Conservation (phyloP, 2,329 filamentous ascomycete species). For the Colletotrichum sp. region DNA sequence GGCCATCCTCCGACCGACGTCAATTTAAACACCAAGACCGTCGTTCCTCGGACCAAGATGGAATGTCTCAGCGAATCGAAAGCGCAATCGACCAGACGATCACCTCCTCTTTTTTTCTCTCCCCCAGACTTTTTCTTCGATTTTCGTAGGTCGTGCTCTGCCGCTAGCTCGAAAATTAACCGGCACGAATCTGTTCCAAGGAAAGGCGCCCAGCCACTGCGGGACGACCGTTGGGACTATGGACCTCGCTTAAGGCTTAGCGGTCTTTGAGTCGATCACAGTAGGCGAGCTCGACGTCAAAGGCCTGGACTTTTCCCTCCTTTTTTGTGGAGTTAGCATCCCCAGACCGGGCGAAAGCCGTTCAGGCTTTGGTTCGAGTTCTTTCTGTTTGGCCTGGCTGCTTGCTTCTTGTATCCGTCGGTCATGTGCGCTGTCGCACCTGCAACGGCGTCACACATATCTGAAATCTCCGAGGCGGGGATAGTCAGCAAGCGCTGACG, state of each 20-base stretch:
- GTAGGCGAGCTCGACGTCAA: background rate
- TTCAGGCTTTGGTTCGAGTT: background rate
- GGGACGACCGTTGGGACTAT: background rate
- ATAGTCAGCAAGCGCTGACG: background rate
- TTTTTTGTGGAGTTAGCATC: background rate
- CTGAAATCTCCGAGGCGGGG: background rate
- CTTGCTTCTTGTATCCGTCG: background rate
- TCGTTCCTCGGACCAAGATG: background rate
- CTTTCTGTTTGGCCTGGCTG: background rate
- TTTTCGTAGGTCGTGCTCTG: background rate
- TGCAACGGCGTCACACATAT: background rate
- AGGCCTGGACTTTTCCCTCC: background rate
- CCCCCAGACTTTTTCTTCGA: background rate
- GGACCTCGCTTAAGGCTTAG: background rate
- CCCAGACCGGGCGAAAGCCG: background rate
- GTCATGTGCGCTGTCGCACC: background rate
- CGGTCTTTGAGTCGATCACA: background rate
- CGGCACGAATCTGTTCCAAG: background rate
- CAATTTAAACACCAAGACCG: background rate
- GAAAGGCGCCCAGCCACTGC: background rate
- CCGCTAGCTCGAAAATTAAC: slow-evolving; percentile 8
- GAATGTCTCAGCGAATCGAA: background rate
- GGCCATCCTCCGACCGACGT: slow-evolving; percentile 1
- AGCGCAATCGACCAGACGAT: background rate
- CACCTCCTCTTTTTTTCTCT: background rate